phyloP scores from a whole-genome alignment of 2,329 filamentous ascomycete genomes.

The Paraphoma sp. region DNA sequence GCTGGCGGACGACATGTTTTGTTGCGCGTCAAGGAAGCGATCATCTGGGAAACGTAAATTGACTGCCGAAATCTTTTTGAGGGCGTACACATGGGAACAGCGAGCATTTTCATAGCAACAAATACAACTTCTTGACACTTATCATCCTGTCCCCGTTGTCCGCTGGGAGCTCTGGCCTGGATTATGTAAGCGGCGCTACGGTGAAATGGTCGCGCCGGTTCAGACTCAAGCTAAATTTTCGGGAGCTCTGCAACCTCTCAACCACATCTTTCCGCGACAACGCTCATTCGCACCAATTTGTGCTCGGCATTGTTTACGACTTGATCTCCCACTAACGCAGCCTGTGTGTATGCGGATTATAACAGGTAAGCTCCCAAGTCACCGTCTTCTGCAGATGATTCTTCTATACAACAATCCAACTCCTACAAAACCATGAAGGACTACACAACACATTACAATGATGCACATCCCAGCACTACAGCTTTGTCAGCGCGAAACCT shows the following conservation, averaged over 20 bases:
- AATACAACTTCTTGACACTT: too few species aligned
- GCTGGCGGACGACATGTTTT: too few species aligned
- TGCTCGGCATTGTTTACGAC: constrained; percentile 10
- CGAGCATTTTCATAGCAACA: too few species aligned
- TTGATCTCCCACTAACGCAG: constrained; percentile 17
- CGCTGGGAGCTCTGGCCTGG: too few species aligned
- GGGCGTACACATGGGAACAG: too few species aligned
- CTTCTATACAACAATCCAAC: constrained; percentile 62
- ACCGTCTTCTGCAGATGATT: constrained; percentile 50
- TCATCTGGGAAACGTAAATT: too few species aligned
- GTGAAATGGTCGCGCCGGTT: constrained; percentile 21
- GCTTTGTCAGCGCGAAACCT: background rate
- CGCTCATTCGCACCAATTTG: constrained; percentile 18
- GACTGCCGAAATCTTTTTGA: too few species aligned
- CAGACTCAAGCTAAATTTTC: constrained; percentile 30
- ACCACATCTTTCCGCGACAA: constrained; percentile 11
- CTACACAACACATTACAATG: constrained; percentile 62
- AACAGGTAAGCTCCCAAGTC: constrained; percentile 23
- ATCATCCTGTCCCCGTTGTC: too few species aligned
- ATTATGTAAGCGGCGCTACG: constrained; percentile 27
- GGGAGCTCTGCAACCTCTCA: constrained; percentile 18
- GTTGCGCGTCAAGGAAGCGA: too few species aligned
- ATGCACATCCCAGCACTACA: constrained; percentile 40
- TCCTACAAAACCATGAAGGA: constrained; percentile 64
- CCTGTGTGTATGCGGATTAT: constrained; percentile 9